Evolutionary conservation across 2,329 filamentous ascomycete species (phyloP).

Genomic region (Ceratocystis colombiana): DNA sequence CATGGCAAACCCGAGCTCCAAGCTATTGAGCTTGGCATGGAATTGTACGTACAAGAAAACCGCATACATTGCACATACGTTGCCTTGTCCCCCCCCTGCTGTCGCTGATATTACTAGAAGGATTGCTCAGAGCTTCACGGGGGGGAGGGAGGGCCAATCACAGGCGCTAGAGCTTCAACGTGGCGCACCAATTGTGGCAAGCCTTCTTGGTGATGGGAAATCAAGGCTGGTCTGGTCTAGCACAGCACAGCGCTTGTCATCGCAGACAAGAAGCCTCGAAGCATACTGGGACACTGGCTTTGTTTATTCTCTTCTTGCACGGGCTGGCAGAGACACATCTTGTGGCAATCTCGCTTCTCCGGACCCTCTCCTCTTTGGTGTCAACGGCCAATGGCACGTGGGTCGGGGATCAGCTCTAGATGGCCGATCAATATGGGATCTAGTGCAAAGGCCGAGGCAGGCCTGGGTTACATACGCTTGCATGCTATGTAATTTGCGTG

Average conservation of each 20-base stretch:
- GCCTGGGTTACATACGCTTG: neutral
- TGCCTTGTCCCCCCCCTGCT: neutral
- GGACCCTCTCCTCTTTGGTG: neutral
- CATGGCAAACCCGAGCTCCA: neutral
- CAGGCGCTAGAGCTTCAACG: slow-evolving; percentile 6
- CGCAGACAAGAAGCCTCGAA: neutral
- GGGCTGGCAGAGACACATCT: neutral
- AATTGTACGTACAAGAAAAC: neutral
- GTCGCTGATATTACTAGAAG: neutral
- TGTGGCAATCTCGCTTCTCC: slow-evolving; percentile 6
- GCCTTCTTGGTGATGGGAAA: neutral
- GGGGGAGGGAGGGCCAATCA: neutral
- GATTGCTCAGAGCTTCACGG: neutral
- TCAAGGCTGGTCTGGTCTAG: neutral
- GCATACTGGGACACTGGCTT: neutral
- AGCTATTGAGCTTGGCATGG: neutral
- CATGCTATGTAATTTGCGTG: neutral
- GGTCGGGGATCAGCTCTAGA: slow-evolving; percentile 12
- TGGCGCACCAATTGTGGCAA: neutral
- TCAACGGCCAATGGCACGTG: slow-evolving; percentile 8
- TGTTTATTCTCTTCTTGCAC: neutral
- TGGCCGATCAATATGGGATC: neutral
- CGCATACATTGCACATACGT: neutral
- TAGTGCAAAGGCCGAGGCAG: slow-evolving; percentile 2
- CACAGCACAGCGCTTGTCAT: neutral